A percentile compares a stretch with the other conserved stretches of the same genome.
phyloP scores from a whole-genome alignment of 2,329 filamentous ascomycete genomes.

The Endocalyx cinctus region DNA sequence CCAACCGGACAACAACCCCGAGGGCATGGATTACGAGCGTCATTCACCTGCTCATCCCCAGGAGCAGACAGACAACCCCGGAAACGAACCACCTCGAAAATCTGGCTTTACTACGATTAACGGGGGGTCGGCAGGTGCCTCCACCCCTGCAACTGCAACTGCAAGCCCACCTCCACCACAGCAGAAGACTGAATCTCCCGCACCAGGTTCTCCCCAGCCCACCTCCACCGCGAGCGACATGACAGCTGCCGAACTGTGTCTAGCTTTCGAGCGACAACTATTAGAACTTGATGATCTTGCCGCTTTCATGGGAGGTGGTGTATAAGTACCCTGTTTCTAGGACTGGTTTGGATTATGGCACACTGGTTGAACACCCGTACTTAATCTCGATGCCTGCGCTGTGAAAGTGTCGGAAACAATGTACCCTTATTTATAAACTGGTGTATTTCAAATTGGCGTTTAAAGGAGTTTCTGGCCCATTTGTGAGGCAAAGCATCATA shows the following conservation, averaged over 20 bases:
- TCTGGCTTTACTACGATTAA: slow-evolving; percentile 57
- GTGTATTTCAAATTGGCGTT: too few relatives aligned
- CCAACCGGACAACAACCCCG: slow-evolving; percentile 50
- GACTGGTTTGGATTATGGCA: neutral
- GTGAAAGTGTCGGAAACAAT: too few relatives aligned
- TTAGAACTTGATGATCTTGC: slow-evolving; percentile 57
- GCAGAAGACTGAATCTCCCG: slow-evolving; percentile 32
- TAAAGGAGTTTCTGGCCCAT: too few relatives aligned
- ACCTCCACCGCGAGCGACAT: slow-evolving; percentile 39
- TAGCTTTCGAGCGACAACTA: slow-evolving; percentile 55
- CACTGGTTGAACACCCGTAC: too few relatives aligned
- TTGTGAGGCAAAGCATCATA: too few relatives aligned
- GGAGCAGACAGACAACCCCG: slow-evolving; percentile 37
- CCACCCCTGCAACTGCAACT: slow-evolving; percentile 42
- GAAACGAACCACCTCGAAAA: slow-evolving; percentile 51
- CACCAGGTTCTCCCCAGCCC: slow-evolving; percentile 18
- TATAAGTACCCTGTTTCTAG: slow-evolving; percentile 29
- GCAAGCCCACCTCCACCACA: slow-evolving; percentile 40
- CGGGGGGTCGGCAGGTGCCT: slow-evolving; percentile 46
- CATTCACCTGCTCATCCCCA: slow-evolving; percentile 28
- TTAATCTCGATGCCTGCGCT: too few relatives aligned
- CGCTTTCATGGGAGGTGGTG: slow-evolving; percentile 59
- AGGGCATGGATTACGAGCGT: slow-evolving; percentile 56
- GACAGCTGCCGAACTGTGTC: slow-evolving; percentile 54
- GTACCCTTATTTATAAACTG: too few relatives aligned